phyloP scores from a whole-genome alignment of 2,329 filamentous ascomycete genomes.

The Grosmannia penicillata region DNA sequence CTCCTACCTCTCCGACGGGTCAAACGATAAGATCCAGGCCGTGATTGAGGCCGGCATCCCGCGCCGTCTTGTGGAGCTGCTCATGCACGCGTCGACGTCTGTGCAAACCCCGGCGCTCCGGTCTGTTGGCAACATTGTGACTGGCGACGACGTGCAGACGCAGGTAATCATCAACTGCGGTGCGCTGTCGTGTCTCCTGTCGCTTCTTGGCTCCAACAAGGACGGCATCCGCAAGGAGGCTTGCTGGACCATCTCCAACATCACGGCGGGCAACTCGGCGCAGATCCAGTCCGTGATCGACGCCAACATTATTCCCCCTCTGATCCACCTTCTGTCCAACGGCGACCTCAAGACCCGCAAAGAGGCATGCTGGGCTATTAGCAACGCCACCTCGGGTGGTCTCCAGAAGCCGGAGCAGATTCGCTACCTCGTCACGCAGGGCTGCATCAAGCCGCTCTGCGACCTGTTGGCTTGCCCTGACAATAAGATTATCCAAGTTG shows the following conservation, averaged over 20 bases:
- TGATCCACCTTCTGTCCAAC: conserved; percentile 91
- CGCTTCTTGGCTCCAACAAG: conserved; percentile 90
- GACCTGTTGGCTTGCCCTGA: conserved; percentile 91
- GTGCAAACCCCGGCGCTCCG: conserved; percentile 95
- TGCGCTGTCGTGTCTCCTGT: conserved; percentile 79
- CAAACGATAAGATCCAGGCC: conserved; percentile 98
- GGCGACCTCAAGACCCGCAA: conserved; percentile 98
- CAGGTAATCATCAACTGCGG: conserved; percentile 99
- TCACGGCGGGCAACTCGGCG: conserved; percentile 92
- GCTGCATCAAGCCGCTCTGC: conserved; percentile 94
- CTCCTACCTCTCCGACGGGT: conserved; percentile 92
- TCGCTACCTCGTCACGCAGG: conserved; percentile 80
- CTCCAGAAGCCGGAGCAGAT: conserved; percentile 99
- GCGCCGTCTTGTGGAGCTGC: conserved; percentile 84
- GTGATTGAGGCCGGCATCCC: conserved; percentile 98
- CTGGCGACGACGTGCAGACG: conserved; percentile 94
- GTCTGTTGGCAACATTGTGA: conserved; percentile 97
- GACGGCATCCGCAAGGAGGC: conserved; percentile 98
- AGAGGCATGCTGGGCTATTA: conserved; percentile 99
- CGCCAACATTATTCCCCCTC: conserved; percentile 87
- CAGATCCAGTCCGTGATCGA: conserved; percentile 97
- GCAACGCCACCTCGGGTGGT: conserved; percentile 92
- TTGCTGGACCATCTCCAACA: conserved; percentile 99
- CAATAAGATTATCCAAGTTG: conserved; percentile 99
- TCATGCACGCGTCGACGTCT: conserved; percentile 96